Conservation (phyloP, 2,329 filamentous ascomycete genomes). For the Botryosphaeria dothidea region DNA sequence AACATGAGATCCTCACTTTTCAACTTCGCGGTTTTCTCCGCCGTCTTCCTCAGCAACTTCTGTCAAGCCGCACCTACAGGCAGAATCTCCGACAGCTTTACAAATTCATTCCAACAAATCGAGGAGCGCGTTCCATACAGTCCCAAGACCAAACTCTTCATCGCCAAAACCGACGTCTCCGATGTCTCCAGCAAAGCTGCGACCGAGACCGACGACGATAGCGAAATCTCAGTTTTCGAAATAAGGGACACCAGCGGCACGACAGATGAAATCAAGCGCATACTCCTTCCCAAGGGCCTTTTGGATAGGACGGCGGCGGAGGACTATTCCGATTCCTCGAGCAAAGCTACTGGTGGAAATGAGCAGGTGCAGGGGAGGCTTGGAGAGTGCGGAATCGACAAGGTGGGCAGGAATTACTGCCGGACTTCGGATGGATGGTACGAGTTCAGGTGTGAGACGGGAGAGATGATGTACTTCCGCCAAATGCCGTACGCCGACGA, state of each 20-base stretch:
- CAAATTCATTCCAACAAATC: not conserved
- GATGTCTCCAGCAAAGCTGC: not conserved
- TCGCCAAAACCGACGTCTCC: not conserved
- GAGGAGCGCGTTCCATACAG: not conserved
- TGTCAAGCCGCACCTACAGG: not conserved
- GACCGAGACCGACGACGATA: not conserved
- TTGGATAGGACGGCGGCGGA: not conserved
- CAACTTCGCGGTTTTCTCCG: not conserved
- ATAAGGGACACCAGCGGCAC: not conserved
- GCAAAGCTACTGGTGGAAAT: not conserved
- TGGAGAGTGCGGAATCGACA: not conserved
- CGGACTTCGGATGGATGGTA: not conserved
- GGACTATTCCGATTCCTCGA: not conserved
- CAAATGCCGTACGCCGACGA: not conserved
- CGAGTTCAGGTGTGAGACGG: constrained; percentile 6
- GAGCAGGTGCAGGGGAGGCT: not conserved
- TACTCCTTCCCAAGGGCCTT: not conserved
- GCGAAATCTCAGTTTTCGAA: not conserved
- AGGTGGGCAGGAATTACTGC: constrained; percentile 4
- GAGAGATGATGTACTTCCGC: not conserved
- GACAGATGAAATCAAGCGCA: not conserved
- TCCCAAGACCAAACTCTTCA: not conserved
- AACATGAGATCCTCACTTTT: not conserved
- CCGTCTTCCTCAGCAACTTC: not conserved
- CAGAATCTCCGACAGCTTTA: not conserved